phyloP scores from a whole-genome alignment of 2,329 filamentous ascomycete genomes.

The Pestalotiopsis sp. region DNA sequence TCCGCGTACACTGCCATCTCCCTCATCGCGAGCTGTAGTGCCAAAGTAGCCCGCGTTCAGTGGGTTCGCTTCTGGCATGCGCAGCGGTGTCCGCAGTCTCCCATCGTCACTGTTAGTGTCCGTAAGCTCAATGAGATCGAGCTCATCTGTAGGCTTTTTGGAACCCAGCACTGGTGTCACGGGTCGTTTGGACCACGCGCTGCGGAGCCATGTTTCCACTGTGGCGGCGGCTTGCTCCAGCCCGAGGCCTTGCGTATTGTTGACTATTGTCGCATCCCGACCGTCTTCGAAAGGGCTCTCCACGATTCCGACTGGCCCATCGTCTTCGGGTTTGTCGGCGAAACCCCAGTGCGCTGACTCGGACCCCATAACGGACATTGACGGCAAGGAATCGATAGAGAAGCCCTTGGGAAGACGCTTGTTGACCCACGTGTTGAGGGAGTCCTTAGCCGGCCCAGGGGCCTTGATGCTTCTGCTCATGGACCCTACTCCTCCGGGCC shows the following conservation, averaged over 20 bases:
- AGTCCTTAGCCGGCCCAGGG: constrained; percentile 83
- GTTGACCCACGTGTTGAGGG: constrained; percentile 80
- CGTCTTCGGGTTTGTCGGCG: constrained; percentile 33
- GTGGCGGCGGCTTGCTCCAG: constrained; percentile 85
- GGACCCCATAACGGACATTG: constrained; percentile 66
- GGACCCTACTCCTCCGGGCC: constrained; percentile 87
- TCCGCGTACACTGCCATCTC: constrained; percentile 40
- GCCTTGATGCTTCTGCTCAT: constrained; percentile 71
- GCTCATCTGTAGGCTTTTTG: constrained; percentile 45
- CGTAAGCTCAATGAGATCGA: constrained; percentile 73
- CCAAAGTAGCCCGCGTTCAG: constrained; percentile 35
- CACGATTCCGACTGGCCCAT: constrained; percentile 41
- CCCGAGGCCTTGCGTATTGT: constrained; percentile 51
- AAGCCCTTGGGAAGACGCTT: constrained; percentile 77
- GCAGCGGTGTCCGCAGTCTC: constrained; percentile 23
- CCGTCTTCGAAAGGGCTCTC: constrained; percentile 55
- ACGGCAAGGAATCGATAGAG: constrained; percentile 68
- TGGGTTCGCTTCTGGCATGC: constrained; percentile 28
- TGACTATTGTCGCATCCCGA: constrained; percentile 39
- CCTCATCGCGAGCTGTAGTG: constrained; percentile 42
- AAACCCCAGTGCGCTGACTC: constrained; percentile 63
- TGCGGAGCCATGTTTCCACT: constrained; percentile 88
- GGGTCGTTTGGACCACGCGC: constrained; percentile 70
- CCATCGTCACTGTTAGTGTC: constrained; percentile 64
- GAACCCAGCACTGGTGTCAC: constrained; percentile 51